phyloP scores from a whole-genome alignment of 208 protist genomes.

The Leishmania arabica region DNA sequence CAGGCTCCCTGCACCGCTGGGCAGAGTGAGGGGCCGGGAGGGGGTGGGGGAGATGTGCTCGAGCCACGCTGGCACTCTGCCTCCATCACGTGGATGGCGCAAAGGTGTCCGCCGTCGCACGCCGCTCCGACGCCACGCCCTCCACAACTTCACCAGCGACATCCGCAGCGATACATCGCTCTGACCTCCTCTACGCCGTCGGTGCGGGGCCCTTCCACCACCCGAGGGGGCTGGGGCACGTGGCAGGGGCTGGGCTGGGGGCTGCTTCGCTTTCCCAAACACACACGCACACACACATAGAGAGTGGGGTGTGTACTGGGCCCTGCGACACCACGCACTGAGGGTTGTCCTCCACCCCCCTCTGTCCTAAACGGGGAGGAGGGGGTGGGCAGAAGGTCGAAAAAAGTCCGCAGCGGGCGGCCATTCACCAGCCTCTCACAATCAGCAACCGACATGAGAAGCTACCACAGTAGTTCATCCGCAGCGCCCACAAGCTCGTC shows the following conservation, averaged over 20 bases:
- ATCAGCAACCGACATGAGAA: neutral
- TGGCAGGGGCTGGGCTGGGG: neutral
- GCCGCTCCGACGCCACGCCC: neutral
- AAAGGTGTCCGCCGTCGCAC: neutral
- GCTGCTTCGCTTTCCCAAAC: neutral
- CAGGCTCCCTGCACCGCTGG: neutral
- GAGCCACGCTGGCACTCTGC: neutral
- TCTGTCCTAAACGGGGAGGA: neutral
- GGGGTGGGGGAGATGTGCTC: neutral
- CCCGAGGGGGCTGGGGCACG: neutral
- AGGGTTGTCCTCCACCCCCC: no score
- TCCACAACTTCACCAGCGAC: neutral
- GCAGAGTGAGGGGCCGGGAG: neutral
- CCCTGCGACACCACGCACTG: neutral
- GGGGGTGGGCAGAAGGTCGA: neutral
- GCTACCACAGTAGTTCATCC: conserved; percentile 42
- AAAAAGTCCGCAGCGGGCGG: neutral
- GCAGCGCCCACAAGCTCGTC: conserved; percentile 29
- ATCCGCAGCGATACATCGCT: neutral
- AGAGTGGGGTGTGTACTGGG: neutral
- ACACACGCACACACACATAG: no score
- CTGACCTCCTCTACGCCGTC: neutral
- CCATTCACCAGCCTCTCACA: neutral
- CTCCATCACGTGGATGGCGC: neutral
- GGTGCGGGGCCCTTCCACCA: neutral